Percentiles rank a stretch among this genome's conserved stretches.
Evolutionary conservation across 164 flowering plant species (phyloP).

Genomic region (Macadamia integrifolia): DNA sequence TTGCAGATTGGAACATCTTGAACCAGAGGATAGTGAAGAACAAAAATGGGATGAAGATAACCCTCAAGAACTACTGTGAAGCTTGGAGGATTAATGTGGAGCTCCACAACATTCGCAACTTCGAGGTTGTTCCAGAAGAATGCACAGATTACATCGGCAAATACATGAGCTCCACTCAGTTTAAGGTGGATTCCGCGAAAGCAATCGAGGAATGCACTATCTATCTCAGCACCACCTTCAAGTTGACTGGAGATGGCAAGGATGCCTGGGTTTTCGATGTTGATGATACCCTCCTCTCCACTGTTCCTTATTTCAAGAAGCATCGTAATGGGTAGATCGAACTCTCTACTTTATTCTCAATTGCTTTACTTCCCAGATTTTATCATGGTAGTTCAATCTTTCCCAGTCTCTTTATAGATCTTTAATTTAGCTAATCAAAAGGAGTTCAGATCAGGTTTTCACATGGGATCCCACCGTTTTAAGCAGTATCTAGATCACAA

Average conservation of each 20-base stretch:
- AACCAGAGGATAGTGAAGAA: slow-evolving; percentile 12
- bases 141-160: slow-evolving; percentile 51
- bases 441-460: too few relatives aligned
- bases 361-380: too few relatives aligned
- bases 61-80: slow-evolving; percentile 70
- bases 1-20: slow-evolving; percentile 62
- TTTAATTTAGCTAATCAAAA: too few relatives aligned
- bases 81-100: slow-evolving; percentile 81
- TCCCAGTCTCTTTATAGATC: too few relatives aligned
- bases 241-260: slow-evolving; percentile 35
- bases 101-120: slow-evolving; percentile 59
- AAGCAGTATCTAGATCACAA: too few relatives aligned
- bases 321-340: slow-evolving; percentile 48
- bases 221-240: slow-evolving; percentile 36
- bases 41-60: slow-evolving; percentile 16
- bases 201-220: slow-evolving; percentile 42
- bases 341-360: too few relatives aligned
- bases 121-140: slow-evolving; percentile 65
- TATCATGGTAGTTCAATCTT: too few relatives aligned
- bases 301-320: slow-evolving; percentile 58
- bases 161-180: slow-evolving; percentile 72
- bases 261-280: slow-evolving; percentile 80
- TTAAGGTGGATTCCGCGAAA: slow-evolving; percentile 45
- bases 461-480: too few relatives aligned
- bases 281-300: slow-evolving; percentile 65